Evolutionary conservation across 805 yeast species (phyloP), one percentile per base, ranked within the genome.

Genomic region (Ogataea allantospora): DNA sequence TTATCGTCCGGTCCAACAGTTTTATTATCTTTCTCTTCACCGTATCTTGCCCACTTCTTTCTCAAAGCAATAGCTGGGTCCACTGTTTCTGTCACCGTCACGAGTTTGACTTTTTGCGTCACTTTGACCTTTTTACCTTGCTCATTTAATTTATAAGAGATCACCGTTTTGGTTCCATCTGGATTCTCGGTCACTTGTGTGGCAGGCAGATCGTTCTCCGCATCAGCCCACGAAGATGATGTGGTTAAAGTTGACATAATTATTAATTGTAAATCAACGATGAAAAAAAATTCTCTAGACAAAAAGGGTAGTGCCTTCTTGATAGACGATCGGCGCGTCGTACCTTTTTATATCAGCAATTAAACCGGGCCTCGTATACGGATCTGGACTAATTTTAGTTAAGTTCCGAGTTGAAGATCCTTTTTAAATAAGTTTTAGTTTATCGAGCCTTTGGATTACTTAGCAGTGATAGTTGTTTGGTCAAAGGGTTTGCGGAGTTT

Each of bases 111-210:
- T 59, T 75, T 84, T 63, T 89, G 96, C 30, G 96, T 88, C 36
- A 89, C 77, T 64, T 83, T 87, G 47, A 84, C 87, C 59, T 83
- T 88, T 62, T 86, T 80, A 43, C 95, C 95, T 44, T 82, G 79
- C 33, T 77, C 81, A 53, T 84, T 83, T 48, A 77, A 66, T 57
- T 83, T 75, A 69, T 73, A 89, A 28, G 89, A 77, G 41, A 88
- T 75, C 38, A 91, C 80, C 7, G 96, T 87, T 65, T 85, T 88
- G 43, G 96, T 84, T 38, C 96, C 96, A 58, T 89, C 97, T 24
- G 79, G 69, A 60, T 88, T 88, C 30, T 75, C 75, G 38, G 79
- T 83, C 53, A 87, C 74, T 60, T 80, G 83, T 36, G 95, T 83
- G 30, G 81, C 71, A 48, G 85, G 75, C 45, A 82, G 83, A 51